Evolutionary conservation across 495 filamentous ascomycete genomes (phyloP).

Genomic region (Hypoxylon lienhwacheense): DNA sequence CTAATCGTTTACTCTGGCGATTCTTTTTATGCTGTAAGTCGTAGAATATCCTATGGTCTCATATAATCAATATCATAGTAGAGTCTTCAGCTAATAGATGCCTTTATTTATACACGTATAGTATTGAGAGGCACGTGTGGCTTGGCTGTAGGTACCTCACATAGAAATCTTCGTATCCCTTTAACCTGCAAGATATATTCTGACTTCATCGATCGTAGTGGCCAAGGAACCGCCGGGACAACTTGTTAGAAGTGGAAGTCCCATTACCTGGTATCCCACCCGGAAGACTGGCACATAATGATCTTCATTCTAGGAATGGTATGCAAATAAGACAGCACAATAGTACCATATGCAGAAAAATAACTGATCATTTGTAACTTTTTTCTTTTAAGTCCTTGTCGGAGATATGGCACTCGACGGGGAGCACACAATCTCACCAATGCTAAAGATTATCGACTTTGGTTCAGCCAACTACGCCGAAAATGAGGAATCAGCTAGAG

Average conservation of each 20-base stretch:
- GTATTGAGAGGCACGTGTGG: constrained; percentile 16
- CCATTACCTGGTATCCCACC: background rate
- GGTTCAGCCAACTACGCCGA: too few relatives aligned
- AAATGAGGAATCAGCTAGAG: background rate
- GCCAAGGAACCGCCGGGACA: background rate
- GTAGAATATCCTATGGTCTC: background rate
- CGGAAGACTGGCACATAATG: background rate
- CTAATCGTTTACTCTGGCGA: constrained; percentile 23
- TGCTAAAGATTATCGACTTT: constrained; percentile 25
- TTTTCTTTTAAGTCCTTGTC: constrained; percentile 10
- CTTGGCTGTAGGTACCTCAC: constrained; percentile 10
- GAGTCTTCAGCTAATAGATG: too few relatives aligned
- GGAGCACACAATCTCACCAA: constrained; percentile 19
- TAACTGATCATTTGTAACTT: background rate
- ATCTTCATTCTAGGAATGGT: constrained; percentile 18
- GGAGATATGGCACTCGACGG: background rate
- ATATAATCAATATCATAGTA: background rate
- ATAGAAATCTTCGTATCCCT: background rate
- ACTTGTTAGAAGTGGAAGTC: background rate
- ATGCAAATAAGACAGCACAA: background rate
- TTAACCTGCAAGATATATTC: too few relatives aligned
- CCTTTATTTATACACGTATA: too few relatives aligned
- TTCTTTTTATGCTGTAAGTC: constrained; percentile 26
- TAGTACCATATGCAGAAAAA: background rate
- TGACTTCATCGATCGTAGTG: constrained; percentile 2